Evolutionary conservation across 1,139 yeast genomes (phyloP).

Genomic region (Sugiyamaella pinicola): DNA sequence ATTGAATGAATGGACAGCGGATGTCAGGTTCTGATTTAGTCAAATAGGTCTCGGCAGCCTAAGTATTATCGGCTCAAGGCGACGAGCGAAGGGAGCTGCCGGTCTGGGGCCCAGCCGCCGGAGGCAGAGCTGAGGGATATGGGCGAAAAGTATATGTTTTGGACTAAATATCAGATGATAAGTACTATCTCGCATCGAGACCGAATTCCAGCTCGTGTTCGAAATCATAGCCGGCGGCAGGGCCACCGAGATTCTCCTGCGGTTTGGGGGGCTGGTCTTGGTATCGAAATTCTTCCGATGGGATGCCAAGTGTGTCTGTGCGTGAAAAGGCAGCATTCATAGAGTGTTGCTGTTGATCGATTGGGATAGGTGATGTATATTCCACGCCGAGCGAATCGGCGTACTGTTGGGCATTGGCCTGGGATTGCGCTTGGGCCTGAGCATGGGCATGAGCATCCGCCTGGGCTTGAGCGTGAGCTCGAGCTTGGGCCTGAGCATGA

Average conservation of each 20-base stretch:
- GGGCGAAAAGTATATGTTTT: no score
- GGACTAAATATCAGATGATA: no score
- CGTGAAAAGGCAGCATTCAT: conserved; percentile 13
- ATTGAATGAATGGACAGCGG: no score
- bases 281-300: conserved; percentile 45
- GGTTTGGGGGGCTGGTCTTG: conserved; percentile 50
- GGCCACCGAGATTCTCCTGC: conserved; percentile 41
- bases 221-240: conserved; percentile 39
- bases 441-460: conserved; percentile 11
- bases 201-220: conserved; percentile 65
- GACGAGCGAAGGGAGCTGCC: no score
- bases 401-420: conserved; percentile 6
- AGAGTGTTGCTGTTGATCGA: conserved; percentile 26
- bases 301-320: conserved; percentile 36
- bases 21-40: no score
- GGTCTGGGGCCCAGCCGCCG: no score
- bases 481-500: conserved; percentile 16
- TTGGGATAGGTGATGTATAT: conserved; percentile 13
- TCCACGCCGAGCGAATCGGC: conserved; percentile 6
- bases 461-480: conserved; percentile 11
- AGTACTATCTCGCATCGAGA: conserved; percentile 51
- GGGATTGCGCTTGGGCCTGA: conserved; percentile 9
- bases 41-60: no score
- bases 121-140: no score
- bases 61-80: no score